Evolutionary conservation across 129 eudicot species (phyloP), one percentile per base, ranked within the genome.

Genomic region (Ambrosia artemisiifolia): DNA sequence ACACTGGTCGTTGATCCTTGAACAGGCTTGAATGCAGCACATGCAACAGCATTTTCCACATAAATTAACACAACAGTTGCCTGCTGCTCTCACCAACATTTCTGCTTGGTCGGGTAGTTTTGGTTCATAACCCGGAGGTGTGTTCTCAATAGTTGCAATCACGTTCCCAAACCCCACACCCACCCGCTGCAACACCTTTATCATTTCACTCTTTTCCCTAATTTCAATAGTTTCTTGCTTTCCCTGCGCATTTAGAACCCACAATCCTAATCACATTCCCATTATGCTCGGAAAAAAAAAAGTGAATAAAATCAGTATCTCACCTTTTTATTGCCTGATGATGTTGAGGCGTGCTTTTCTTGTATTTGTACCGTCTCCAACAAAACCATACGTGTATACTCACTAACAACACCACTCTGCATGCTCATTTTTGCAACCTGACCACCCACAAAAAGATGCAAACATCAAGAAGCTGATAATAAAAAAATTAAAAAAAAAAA

Each of bases 101-200:
- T 94, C 98, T 18, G 87, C 97, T 4, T 87, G 87, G 42, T 87
- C 98, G 0, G 91, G 90, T 11, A 76, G 30, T 64, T 81, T 88
- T 7, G 78, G 80, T 50, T 82, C 89, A 2, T 57, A 74, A 24
- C 98, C 98, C 6, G 93, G 96, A 28, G 88, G 86, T 16, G 80
- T 77, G 81, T 94, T 94, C 49, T 94, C 97, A 1, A 74, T 65
- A 8, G 98, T 90, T 11, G 98, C 98, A 56, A 54, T 81, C 69
- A 90, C 9, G 72, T 88, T 71, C 5, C 98, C 97, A 63, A 87
- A 94, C 49, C 98, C 97, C 35, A 81, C 64, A 14, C 93, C 95
- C 67, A 85, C 73, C 36, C 63, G 73, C 17, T 51, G 86, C 72
- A 89, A 66, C 33, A 78, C 69, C 65, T 54, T 69, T 73, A 67